Base-by-base conservation (phyloP, 148 eudicot species). In the Euryodendron excelsum region DNA sequence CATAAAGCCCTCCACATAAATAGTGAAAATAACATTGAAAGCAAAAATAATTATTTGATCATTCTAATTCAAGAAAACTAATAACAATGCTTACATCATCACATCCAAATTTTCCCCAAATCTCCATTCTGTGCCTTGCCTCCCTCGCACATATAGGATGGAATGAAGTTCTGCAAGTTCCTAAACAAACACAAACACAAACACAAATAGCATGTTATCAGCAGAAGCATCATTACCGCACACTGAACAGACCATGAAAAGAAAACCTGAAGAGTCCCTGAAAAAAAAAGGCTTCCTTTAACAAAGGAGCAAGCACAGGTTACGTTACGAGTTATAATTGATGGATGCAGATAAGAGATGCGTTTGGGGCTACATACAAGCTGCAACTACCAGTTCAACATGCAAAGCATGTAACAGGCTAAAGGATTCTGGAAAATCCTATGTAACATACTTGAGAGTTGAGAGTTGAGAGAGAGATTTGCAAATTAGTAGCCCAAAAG, bases 101-200 rank as follows among this genome's bases (percentile, higher is more conserved):
- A 85, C 90, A 90, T 67, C 98, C 98, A 70, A 90, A 86, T 80
- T 88, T 91, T 36, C 98, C 98, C 99, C 99, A 96, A 23, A 93
- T 87, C 90, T 96, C 99, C 85, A 96, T 96, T 81, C 89, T 88
- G 77, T 92, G 84, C 78, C 85, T 87, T 69, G 98, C 98, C 85
- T 96, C 99, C 88, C 99, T 90, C 17, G 98, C 99, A 84, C 99
- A 96, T 75, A 88, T 86, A 74, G 99, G 99, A 83, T 96, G 99
- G 79, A 96, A 90, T 8, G 99, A 87, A 82, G 90, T 86, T 88
- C 99, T 86, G 85, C 99, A 96, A 75, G 99, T 78, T 74, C 99
- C 99, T 96, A 89, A 78, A 78, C 67, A 83, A 63, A 39, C 63
- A 85, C 67, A 48, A 63, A 39, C 63, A 85, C 67, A 48, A 77